Evolutionary conservation across 2,329 filamentous ascomycete genomes (phyloP), one percentile per base, ranked within the genome.

Genomic region (Hypoxylon sp.): DNA sequence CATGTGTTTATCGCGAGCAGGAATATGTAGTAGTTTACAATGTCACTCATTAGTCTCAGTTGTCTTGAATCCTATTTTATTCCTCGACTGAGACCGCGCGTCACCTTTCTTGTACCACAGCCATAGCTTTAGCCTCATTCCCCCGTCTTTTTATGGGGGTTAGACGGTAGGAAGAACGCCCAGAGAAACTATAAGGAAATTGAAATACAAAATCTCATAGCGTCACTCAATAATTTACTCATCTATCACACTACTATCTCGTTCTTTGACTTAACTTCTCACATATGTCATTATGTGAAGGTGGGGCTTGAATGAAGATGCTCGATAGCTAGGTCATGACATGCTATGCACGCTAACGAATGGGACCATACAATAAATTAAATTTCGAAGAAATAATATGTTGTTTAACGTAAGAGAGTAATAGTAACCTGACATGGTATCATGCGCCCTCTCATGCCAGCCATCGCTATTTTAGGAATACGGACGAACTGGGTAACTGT

Each of bases 11-110:
- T 44, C 29, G 29, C 57, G 50, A 71, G 59, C 47, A 35, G 22
- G 51, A 51, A 48, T 24, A 44, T 31, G 59, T 55, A 55, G 51
- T 61, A 57, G 59, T 62, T 63, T 59, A 35, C 22, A 50, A 31
- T 46, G 44, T 48, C 66, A 26, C 52, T 71, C 69, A 22, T 66
- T 71, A 37, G 42, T 59, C 39, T 54, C 52, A 35, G 54, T 29
- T 53, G 42, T 57, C 29, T 51, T 37, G 51, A 69, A 63, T 66
- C 42, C 2, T 17, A 44, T 31, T 54, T 58, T 24, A 3, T 24
- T 62, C 31, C 14, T 54, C 47, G n/a, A 17, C 22, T 19, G 19
- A 8, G 14, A 29, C 2, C 11, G 59, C 33, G 31, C 22, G 10
- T 19, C 39, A 33, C 1, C 13, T 47, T 9, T 47, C 35, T 19